These are phyloP conservation scores for Pichia norvegensis DNA, from an alignment of 1,139 yeast species.

Conservation along the genomic window DNA sequence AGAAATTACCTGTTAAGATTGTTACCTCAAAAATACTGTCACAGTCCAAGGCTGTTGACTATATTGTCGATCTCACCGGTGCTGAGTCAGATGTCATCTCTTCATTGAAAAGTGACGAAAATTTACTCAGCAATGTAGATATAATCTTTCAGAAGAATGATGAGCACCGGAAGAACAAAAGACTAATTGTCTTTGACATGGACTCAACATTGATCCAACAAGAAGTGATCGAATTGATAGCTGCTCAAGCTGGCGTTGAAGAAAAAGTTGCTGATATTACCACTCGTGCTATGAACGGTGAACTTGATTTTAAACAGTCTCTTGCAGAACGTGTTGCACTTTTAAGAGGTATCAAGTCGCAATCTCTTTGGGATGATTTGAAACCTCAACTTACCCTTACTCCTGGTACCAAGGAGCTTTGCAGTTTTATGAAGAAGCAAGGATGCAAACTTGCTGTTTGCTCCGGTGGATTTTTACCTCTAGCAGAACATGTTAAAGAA, in stretches of 20 bases:
- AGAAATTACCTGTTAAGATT: conserved; percentile 25
- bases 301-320: conserved; percentile 82
- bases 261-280: conserved; percentile 74
- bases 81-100: conserved; percentile 19
- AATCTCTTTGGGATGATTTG: conserved; percentile 70
- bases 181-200: conserved; percentile 88
- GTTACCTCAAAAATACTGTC: conserved; percentile 23
- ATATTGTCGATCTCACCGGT: conserved; percentile 18
- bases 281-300: conserved; percentile 95
- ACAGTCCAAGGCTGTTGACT: conserved; percentile 30
- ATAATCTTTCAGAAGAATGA: conserved; percentile 38
- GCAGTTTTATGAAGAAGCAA: conserved; percentile 48
- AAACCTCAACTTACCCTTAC: conserved; percentile 65
- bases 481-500: conserved; percentile 68
- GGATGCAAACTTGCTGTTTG: conserved; percentile 79
- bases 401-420: conserved; percentile 71
- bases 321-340: conserved; percentile 66
- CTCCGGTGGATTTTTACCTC: conserved; percentile 90
- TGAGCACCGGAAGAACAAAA: conserved; percentile 39
- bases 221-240: conserved; percentile 93
- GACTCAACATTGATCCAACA: conserved; percentile 94
- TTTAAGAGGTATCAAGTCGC: conserved; percentile 70
- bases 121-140: conserved; percentile 29
- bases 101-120: not conserved
- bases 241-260: conserved; percentile 78